A percentile compares a stretch with the other conserved stretches of the same genome.
Conservation (phyloP, 208 protist genomes). For the Leishmania gerbilli region DNA sequence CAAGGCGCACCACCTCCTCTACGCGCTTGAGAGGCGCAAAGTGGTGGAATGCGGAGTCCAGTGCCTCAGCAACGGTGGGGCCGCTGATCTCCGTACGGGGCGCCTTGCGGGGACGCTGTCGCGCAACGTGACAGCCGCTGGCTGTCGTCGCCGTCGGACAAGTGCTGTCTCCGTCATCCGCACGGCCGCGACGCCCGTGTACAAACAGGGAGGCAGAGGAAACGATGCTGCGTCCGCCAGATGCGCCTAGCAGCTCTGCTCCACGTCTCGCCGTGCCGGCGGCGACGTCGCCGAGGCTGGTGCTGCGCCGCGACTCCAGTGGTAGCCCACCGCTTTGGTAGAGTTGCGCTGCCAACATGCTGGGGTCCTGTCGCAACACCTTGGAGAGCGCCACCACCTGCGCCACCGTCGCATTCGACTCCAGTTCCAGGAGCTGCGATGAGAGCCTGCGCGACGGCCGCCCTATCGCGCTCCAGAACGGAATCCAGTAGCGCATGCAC, state of each 20-base stretch:
- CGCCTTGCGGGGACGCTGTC: background rate
- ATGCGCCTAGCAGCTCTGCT: background rate
- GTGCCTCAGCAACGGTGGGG: constrained; percentile 17
- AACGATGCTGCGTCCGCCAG: background rate
- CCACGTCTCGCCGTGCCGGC: background rate
- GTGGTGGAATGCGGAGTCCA: constrained; percentile 24
- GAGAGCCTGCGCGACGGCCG: background rate
- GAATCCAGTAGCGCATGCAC: constrained; percentile 75
- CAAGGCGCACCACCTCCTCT: constrained; percentile 19
- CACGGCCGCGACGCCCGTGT: background rate
- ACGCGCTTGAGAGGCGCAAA: constrained; percentile 20
- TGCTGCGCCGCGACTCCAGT: constrained; percentile 1
- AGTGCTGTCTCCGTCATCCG: background rate
- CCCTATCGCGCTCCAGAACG: constrained; percentile 21
- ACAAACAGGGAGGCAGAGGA: background rate
- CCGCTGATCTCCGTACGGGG: constrained; percentile 18
- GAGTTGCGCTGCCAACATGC: constrained; percentile 44
- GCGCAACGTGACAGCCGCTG: background rate
- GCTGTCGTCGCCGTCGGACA: background rate
- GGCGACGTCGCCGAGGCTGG: constrained; percentile 5
- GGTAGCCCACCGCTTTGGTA: constrained; percentile 41
- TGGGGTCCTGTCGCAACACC: constrained; percentile 37
- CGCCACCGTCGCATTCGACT: constrained; percentile 39
- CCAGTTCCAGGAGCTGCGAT: constrained; percentile 26
- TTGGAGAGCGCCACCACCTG: constrained; percentile 49